A percentile compares a stretch with the other conserved stretches of the same genome.
Conservation (phyloP, 495 filamentous ascomycete species). For the Chaetomium cochliodes region DNA sequence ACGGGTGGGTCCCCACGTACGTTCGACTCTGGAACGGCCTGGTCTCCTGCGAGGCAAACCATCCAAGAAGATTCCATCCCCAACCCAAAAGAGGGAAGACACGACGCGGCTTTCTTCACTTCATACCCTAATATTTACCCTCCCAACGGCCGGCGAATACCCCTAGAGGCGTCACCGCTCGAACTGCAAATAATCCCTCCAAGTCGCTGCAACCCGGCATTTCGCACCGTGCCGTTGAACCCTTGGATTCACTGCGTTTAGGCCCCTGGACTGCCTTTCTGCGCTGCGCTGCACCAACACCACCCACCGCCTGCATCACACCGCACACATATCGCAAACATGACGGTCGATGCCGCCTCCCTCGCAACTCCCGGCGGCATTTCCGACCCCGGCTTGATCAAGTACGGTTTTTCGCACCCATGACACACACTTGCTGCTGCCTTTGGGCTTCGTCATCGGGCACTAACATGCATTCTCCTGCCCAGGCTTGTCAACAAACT, state of each 20-base stretch:
- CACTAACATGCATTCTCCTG: conserved; percentile 31
- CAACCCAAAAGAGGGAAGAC: background rate
- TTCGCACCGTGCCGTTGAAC: background rate
- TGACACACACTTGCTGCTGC: background rate
- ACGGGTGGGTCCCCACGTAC: conserved; percentile 14
- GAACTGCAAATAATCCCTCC: background rate
- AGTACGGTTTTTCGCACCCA: conserved; percentile 37
- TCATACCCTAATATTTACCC: background rate
- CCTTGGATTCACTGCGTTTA: background rate
- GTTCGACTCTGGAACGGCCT: conserved; percentile 16
- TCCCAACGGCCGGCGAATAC: background rate
- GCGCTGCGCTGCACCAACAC: background rate
- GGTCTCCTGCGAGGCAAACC: conserved; percentile 21
- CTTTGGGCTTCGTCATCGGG: conserved; percentile 21
- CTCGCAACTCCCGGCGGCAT: conserved; percentile 52
- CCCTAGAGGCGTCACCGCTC: background rate
- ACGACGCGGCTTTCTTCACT: conserved; percentile 4
- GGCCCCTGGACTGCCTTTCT: background rate
- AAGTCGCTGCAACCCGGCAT: background rate
- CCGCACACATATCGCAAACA: conserved; percentile 24
- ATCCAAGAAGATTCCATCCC: conserved; percentile 20
- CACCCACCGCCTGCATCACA: conserved; percentile 15
- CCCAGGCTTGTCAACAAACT: conserved; percentile 95
- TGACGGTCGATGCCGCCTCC: conserved; percentile 34
- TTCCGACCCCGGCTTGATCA: conserved; percentile 60